A percentile compares a stretch with the other conserved stretches of the same genome.
These are phyloP conservation scores for Picochlorum sp. DNA, from an alignment of 139 green algal species.

Conservation along the genomic window DNA sequence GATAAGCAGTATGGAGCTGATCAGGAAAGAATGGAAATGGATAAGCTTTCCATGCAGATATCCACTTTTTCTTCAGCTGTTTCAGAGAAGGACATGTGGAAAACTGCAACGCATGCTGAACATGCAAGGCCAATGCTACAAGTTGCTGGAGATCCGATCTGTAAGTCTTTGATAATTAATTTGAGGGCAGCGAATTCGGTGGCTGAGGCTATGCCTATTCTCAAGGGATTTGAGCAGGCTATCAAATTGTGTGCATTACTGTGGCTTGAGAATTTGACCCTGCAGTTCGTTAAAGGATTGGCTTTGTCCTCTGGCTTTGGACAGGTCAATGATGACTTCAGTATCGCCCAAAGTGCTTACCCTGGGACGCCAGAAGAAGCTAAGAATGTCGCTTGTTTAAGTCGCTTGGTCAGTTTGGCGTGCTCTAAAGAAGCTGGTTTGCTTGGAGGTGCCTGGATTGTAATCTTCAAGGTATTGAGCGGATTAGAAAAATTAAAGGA, in stretches of 20 bases:
- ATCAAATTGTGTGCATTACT: constrained; percentile 52
- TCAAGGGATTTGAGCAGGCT: constrained; percentile 38
- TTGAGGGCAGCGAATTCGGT: constrained; percentile 22
- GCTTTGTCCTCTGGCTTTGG: constrained; percentile 19
- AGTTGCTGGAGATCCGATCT: constrained; percentile 43
- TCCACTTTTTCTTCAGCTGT: constrained; percentile 2
- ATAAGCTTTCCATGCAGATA: constrained; percentile 25
- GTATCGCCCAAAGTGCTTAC: neutral
- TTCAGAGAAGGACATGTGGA: constrained; percentile 50
- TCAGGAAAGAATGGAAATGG: constrained; percentile 27
- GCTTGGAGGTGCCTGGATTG: constrained; percentile 64
- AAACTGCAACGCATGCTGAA: constrained; percentile 60
- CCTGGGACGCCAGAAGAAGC: constrained; percentile 9
- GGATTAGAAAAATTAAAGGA: constrained; percentile 53
- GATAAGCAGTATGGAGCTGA: constrained; percentile 53
- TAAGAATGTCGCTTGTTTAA: constrained; percentile 56
- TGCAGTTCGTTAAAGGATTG: constrained; percentile 40
- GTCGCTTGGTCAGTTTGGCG: constrained; percentile 47
- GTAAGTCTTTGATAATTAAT: constrained; percentile 38
- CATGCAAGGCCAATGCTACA: constrained; percentile 76
- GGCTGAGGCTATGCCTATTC: constrained; percentile 20
- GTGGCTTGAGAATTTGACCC: constrained; percentile 49
- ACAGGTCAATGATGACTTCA: neutral
- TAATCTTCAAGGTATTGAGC: constrained; percentile 59
- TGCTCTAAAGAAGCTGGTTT: constrained; percentile 45